Conservation (phyloP, 495 filamentous ascomycete species). For the Ramalina peruviana region DNA sequence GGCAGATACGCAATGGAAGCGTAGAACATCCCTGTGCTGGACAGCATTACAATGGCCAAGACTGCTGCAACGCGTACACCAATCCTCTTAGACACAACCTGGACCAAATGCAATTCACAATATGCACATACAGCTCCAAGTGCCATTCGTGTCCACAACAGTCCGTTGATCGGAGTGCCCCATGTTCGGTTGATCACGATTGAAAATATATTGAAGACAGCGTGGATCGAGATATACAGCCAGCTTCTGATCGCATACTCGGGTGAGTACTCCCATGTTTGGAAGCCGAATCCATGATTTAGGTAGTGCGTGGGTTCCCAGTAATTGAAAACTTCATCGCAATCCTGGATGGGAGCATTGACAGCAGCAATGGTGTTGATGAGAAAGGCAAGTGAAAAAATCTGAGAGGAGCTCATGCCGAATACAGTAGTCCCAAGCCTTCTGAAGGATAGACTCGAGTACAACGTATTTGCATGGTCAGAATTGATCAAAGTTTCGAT, state of each 20-base stretch:
- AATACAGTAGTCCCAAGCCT: too few species aligned
- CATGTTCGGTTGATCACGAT: conserved; percentile 15
- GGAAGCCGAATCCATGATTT: conserved; percentile 78
- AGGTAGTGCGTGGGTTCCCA: conserved; percentile 98
- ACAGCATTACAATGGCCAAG: conserved; percentile 60
- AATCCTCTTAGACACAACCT: conserved; percentile 55
- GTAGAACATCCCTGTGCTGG: conserved; percentile 87
- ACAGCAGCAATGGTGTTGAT: conserved; percentile 65
- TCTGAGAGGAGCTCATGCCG: conserved; percentile 1
- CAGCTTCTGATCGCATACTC: conserved; percentile 92
- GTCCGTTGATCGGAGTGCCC: conserved; percentile 57
- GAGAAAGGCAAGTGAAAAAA: conserved; percentile 61
- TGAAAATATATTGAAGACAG: conserved; percentile 22
- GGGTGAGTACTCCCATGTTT: conserved; percentile 99
- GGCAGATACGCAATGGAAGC: conserved; percentile 77
- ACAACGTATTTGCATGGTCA: too few species aligned
- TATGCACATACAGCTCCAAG: conserved; percentile 65
- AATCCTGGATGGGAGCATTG: conserved; percentile 89
- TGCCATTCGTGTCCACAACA: conserved; percentile 68
- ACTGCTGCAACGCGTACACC: conserved; percentile 70
- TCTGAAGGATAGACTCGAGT: too few species aligned
- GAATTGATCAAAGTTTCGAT: too few species aligned
- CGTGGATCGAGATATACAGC: conserved; percentile 83
- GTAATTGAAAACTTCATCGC: conserved; percentile 98
- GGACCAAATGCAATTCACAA: conserved; percentile 69